phyloP scores from a whole-genome alignment of 768 basidiomycete species.

The Trametes cinnabarina region DNA sequence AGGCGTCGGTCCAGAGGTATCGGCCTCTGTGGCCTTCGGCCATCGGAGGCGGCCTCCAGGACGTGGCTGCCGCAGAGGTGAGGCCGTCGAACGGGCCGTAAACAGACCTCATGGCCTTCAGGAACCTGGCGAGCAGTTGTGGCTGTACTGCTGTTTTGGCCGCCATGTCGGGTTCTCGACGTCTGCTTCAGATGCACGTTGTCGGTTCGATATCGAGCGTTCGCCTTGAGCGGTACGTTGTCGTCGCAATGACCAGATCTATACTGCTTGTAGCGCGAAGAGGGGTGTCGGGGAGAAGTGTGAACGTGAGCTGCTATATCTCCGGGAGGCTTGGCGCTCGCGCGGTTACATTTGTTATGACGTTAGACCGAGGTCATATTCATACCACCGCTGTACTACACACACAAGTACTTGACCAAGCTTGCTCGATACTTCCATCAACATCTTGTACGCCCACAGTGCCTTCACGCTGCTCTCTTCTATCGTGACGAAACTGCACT shows the following conservation, averaged over 20 bases:
- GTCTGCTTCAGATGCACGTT: not conserved
- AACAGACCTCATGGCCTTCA: slow-evolving; percentile 21
- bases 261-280: not conserved
- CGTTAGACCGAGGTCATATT: not conserved
- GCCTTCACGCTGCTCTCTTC: not conserved
- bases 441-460: too few species aligned
- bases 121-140: slow-evolving; percentile 7
- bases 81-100: slow-evolving; percentile 19
- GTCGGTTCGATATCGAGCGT: too few species aligned
- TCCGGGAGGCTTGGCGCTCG: not conserved
- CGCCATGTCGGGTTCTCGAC: not conserved
- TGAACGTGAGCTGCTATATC: too few species aligned
- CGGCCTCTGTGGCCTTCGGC: slow-evolving; percentile 26
- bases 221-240: too few species aligned
- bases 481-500: not conserved
- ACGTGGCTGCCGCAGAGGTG: not conserved
- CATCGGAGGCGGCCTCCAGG: slow-evolving; percentile 23
- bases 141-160: not conserved
- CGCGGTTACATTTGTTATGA: not conserved
- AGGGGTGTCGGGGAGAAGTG: too few species aligned
- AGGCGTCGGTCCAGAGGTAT: slow-evolving; percentile 35
- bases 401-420: too few species aligned
- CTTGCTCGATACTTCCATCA: too few species aligned
- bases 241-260: not conserved
- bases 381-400: too few species aligned